These are phyloP conservation scores for Marchantia paleacea DNA, from an alignment of 225 moss, liverwort and hornwort species.

Conservation along the genomic window DNA sequence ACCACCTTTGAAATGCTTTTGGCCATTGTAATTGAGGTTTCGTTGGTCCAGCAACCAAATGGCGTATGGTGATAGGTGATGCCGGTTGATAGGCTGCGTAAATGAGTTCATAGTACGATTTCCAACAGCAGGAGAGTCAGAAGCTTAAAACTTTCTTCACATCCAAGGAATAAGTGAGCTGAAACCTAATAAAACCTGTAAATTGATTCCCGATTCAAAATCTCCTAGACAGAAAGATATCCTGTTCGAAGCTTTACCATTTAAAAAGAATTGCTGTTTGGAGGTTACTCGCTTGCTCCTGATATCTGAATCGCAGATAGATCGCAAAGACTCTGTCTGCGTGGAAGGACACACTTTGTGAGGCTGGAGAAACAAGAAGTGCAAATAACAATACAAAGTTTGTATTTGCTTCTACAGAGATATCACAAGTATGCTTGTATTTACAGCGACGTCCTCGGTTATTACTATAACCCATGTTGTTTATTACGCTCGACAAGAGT, in stretches of 20 bases:
- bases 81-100: constrained; percentile 47
- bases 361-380: neutral
- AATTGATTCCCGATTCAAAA: neutral
- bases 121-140: neutral
- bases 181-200: neutral
- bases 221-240: neutral
- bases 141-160: neutral
- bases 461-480: no score
- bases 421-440: no score
- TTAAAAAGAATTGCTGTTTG: constrained; percentile 39
- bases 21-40: constrained; percentile 42
- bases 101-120: neutral
- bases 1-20: constrained; percentile 39
- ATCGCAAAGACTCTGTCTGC: constrained; percentile 35
- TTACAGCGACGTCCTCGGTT: no score
- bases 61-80: constrained; percentile 34
- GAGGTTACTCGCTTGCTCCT: constrained; percentile 34
- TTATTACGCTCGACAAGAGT: no score
- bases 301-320: constrained; percentile 43
- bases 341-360: neutral
- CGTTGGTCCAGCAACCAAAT: constrained; percentile 32
- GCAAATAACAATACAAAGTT: no score
- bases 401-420: no score
- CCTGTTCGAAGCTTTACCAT: constrained; percentile 22
- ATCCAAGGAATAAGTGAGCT: neutral